A percentile compares a stretch with the other conserved stretches of the same genome.
phyloP scores from a whole-genome alignment of 164 flowering plant species.

The Aristolochia fimbriata region DNA sequence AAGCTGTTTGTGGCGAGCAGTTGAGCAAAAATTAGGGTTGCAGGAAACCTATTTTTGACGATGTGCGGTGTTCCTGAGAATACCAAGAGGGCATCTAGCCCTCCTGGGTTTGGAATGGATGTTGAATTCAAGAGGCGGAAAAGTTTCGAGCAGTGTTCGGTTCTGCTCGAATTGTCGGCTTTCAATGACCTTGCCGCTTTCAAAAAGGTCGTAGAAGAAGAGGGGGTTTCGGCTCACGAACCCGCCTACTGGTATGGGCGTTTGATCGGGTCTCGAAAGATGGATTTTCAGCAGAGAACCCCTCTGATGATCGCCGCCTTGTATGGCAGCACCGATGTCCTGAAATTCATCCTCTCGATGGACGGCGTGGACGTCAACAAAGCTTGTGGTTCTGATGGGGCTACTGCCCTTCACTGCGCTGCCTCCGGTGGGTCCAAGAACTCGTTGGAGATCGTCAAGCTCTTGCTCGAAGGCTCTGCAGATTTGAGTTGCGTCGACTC shows the following conservation, averaged over 20 bases:
- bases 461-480: conserved; percentile 38
- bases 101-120: conserved; percentile 4
- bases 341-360: conserved; percentile 42
- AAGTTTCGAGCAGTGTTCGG: not conserved
- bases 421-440: conserved; percentile 61
- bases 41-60: not conserved
- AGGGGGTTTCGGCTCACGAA: conserved; percentile 7
- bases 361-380: conserved; percentile 43
- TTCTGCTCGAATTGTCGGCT: conserved; percentile 12
- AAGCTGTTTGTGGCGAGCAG: not conserved
- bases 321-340: conserved; percentile 55
- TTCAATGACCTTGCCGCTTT: conserved; percentile 9
- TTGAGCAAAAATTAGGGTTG: too few relatives aligned
- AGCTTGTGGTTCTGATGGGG: conserved; percentile 57
- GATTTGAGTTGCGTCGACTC: conserved; percentile 23
- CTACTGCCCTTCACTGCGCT: conserved; percentile 89
- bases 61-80: conserved; percentile 5
- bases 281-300: conserved; percentile 70
- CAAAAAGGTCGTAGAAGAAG: conserved; percentile 8
- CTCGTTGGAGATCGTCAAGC: conserved; percentile 35
- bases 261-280: conserved; percentile 29
- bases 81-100: conserved; percentile 3
- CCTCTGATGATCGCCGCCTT: conserved; percentile 81
- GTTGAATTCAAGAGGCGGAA: conserved; percentile 1
- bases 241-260: conserved; percentile 14